These are phyloP conservation scores for Trichoderma brevicompactum DNA, from an alignment of 2,329 filamentous ascomycete species.

Conservation along the genomic window DNA sequence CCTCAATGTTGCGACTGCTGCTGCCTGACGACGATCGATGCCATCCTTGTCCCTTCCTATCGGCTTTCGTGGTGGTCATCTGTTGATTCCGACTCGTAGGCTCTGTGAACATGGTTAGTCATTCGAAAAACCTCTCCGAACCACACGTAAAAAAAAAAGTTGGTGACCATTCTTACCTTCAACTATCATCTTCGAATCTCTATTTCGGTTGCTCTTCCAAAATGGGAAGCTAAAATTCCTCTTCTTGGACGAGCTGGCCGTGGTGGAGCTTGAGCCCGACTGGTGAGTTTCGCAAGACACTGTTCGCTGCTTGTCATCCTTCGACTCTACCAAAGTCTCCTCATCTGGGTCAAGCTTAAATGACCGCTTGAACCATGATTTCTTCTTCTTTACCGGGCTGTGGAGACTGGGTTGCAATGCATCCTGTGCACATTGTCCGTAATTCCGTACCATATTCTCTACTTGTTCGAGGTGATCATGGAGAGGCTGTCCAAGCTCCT, in stretches of 20 bases:
- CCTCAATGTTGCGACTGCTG: slow-evolving; percentile 61
- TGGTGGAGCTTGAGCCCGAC: slow-evolving; percentile 33
- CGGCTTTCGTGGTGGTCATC: background rate
- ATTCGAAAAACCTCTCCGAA: background rate
- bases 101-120: background rate
- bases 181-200: slow-evolving; percentile 51
- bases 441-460: slow-evolving; percentile 30
- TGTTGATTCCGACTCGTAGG: background rate
- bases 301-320: slow-evolving; percentile 25
- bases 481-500: slow-evolving; percentile 32
- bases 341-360: slow-evolving; percentile 43
- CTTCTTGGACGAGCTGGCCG: slow-evolving; percentile 49
- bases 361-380: slow-evolving; percentile 56
- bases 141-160: background rate
- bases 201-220: slow-evolving; percentile 56
- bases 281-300: slow-evolving; percentile 30
- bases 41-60: slow-evolving; percentile 33
- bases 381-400: slow-evolving; percentile 48
- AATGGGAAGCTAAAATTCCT: slow-evolving; percentile 59
- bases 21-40: slow-evolving; percentile 44
- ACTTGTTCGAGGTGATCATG: slow-evolving; percentile 31
- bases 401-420: slow-evolving; percentile 18
- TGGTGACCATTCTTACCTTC: slow-evolving; percentile 44
- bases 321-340: slow-evolving; percentile 10
- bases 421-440: slow-evolving; percentile 33